Evolutionary conservation across 1,139 yeast species (phyloP).

Genomic region (Pichia sp.): DNA sequence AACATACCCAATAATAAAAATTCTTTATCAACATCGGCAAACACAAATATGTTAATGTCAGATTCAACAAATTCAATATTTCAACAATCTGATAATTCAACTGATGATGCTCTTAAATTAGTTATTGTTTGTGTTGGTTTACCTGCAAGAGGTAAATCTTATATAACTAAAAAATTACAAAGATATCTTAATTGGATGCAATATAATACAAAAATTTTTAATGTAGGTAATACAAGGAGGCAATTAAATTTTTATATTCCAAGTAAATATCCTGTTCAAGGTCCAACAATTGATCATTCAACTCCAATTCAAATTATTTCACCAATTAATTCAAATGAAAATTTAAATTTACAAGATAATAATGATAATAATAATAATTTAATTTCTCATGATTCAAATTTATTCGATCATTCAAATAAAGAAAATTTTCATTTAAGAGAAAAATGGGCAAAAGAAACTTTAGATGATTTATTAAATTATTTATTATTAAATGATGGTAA

Average conservation of each 20-base stretch:
- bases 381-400: constrained; percentile 61
- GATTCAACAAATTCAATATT: not conserved
- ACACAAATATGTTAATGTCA: not conserved
- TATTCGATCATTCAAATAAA: constrained; percentile 74
- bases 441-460: constrained; percentile 94
- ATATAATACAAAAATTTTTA: constrained; percentile 79
- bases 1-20: no score
- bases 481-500: constrained; percentile 80
- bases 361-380: not conserved
- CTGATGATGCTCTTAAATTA: constrained; percentile 32
- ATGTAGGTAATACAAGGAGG: constrained; percentile 91
- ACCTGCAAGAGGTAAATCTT: constrained; percentile 91
- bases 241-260: constrained; percentile 56
- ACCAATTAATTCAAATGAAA: constrained; percentile 1
- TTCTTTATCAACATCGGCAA: no score
- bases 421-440: constrained; percentile 67
- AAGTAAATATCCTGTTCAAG: constrained; percentile 69
- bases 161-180: constrained; percentile 83
- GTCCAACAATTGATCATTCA: constrained; percentile 25
- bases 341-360: not conserved
- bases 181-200: constrained; percentile 88
- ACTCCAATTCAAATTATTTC: constrained; percentile 9
- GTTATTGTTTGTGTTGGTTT: constrained; percentile 94
- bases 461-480: constrained; percentile 77
- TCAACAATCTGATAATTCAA: constrained; percentile 1